Evolutionary conservation across 345 rosid genomes (phyloP), one percentile per base, ranked within the genome.

Genomic region (Citrus unshiu): DNA sequence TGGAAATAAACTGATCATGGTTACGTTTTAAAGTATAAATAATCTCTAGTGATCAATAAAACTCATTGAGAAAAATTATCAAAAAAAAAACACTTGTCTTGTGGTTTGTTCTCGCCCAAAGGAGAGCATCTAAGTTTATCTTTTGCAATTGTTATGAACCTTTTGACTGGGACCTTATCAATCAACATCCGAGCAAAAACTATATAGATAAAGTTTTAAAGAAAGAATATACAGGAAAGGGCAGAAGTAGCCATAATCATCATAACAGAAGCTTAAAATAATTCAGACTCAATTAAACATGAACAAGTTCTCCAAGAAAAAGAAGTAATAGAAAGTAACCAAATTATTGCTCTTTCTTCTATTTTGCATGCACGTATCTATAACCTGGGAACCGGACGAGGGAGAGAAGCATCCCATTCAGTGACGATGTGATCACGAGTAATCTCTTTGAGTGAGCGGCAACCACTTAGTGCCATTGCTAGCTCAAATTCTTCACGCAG

Each of bases 391-490:
- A 37, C 12, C 3, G 81, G 57, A 29, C 73, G 81, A 83, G 76
- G 78, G 2, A 69, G 84, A 56, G 93, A 94, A 79, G 29, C 70
- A 61, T 93, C 97, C 95, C 97, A 90, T 13, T 93, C 97, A 0
- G 98, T 78, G 58, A 81, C 66, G 14, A 95, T 88, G 88, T 91
- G 98, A 66, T 88, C 35, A 3, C 98, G 97, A 54, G 92, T 91
- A 78, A 93, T 95, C 86, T 95, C 98, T 80, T 81, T 90, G 40
- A 95, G 90, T 3, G 98, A 91, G 65, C 91, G 85, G 86, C 98
- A 95, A 1, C 98, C 98, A 75, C 94, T 89, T 68, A 95, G 78
- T 22, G 98, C 94, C 98, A 93, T 95, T 43, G 98, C 92, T 68
- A 95, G 87, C 88, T 95, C 98, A 4, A 95, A 90, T 84, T 95